These are phyloP conservation scores for Tuber borchii DNA, from an alignment of 495 filamentous ascomycete species.

Conservation along the genomic window DNA sequence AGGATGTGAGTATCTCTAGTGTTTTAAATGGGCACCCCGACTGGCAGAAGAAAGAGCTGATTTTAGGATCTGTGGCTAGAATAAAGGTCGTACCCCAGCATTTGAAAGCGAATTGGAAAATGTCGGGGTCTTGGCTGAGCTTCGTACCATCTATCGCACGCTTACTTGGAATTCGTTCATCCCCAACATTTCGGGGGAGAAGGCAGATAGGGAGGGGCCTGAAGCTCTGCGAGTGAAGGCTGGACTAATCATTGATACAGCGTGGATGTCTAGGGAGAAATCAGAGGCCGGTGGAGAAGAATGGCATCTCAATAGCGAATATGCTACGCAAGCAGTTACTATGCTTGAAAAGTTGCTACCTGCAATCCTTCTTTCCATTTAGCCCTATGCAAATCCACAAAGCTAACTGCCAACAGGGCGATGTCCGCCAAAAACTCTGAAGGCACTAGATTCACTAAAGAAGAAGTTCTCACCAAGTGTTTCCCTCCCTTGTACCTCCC, in stretches of 20 bases:
- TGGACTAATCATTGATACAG: not conserved
- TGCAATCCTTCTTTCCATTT: not conserved
- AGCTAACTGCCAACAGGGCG: not conserved
- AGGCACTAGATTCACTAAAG: not conserved
- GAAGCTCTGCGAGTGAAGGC: not conserved
- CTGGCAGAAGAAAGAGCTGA: constrained; percentile 38
- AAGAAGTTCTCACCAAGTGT: constrained; percentile 45
- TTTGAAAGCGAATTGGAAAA: not conserved
- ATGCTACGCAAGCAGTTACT: not conserved
- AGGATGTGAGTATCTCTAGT: not conserved
- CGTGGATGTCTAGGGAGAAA: not conserved
- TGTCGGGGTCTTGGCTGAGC: not conserved
- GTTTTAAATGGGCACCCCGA: not conserved
- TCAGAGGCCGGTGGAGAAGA: not conserved
- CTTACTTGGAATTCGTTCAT: not conserved
- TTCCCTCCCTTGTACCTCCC: not conserved
- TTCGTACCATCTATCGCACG: not conserved
- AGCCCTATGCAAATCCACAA: not conserved
- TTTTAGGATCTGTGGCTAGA: not conserved
- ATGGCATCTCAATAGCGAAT: not conserved
- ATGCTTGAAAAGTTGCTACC: not conserved
- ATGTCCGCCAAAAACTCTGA: not conserved
- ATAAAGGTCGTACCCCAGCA: not conserved
- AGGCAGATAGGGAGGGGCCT: not conserved
- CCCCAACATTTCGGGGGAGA: not conserved